phyloP scores from a whole-genome alignment of 1,284 basidiomycete species.

The Filobasidium uniguttulatum region DNA sequence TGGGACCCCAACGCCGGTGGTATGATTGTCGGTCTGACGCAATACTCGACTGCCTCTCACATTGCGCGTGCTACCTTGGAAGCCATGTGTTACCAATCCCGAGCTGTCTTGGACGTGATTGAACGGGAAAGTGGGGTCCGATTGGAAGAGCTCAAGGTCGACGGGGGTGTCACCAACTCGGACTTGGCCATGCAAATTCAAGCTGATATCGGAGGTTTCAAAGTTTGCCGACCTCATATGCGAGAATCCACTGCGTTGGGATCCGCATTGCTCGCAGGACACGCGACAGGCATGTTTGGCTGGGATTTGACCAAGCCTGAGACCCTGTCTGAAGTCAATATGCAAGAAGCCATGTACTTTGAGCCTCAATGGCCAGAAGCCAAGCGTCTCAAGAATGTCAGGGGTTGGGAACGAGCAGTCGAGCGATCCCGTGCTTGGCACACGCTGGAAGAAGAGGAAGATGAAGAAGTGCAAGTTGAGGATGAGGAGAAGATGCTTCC shows the following conservation, averaged over 20 bases:
- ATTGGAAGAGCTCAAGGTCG: constrained; percentile 74
- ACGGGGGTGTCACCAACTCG: constrained; percentile 81
- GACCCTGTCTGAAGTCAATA: constrained; percentile 80
- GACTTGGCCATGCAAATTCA: constrained; percentile 73
- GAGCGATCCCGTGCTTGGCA: constrained; percentile 64
- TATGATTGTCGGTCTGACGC: constrained; percentile 48
- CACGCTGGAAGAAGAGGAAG: constrained; percentile 18
- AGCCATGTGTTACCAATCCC: constrained; percentile 62
- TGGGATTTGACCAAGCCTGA: constrained; percentile 81
- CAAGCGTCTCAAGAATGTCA: constrained; percentile 51
- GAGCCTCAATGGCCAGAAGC: constrained; percentile 46
- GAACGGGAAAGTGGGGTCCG: constrained; percentile 60
- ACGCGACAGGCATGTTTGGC: constrained; percentile 77
- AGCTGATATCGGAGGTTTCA: constrained; percentile 84
- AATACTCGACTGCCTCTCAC: constrained; percentile 85
- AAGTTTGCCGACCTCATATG: constrained; percentile 86
- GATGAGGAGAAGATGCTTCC: constrained; percentile 10
- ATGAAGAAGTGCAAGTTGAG: constrained; percentile 12
- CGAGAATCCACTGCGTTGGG: constrained; percentile 92
- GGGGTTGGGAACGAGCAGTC: constrained; percentile 71
- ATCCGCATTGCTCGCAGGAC: constrained; percentile 88
- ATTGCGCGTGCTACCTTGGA: constrained; percentile 89
- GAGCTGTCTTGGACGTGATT: constrained; percentile 85
- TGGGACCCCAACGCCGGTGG: constrained; percentile 34
- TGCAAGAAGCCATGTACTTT: constrained; percentile 63